phyloP scores from a whole-genome alignment of 371 early-diverging fungal species.

The Batkoa obscura region DNA sequence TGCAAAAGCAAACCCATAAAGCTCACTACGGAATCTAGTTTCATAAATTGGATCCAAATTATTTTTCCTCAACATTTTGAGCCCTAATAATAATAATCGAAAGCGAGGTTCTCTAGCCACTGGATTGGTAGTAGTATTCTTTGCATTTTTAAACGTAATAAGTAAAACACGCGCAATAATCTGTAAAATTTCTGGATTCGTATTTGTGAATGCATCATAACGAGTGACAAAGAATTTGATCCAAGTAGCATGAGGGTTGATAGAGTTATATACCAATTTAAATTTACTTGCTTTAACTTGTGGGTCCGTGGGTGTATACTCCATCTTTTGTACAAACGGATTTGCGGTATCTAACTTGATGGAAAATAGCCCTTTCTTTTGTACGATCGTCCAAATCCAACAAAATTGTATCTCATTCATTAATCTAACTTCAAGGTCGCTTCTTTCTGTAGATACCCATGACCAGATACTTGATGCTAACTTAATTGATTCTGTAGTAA shows the following conservation, averaged over 20 bases:
- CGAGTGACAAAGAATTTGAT: conserved; percentile 65
- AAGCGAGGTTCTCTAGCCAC: conserved; percentile 61
- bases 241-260: conserved; percentile 64
- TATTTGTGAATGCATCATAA: conserved; percentile 60
- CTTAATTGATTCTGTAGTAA: conserved; percentile 55
- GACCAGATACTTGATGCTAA: conserved; percentile 69
- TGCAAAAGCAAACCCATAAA: conserved; percentile 40
- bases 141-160: conserved; percentile 28
- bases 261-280: conserved; percentile 32
- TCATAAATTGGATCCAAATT: conserved; percentile 46
- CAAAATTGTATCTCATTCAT: conserved; percentile 59
- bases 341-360: conserved; percentile 31
- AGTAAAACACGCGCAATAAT: conserved; percentile 55
- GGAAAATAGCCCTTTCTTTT: conserved; percentile 59
- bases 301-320: conserved; percentile 75
- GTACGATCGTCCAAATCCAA: conserved; percentile 67
- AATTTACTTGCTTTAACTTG: conserved; percentile 37
- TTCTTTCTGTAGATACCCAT: conserved; percentile 59
- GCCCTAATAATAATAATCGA: conserved; percentile 49
- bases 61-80: conserved; percentile 47
- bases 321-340: conserved; percentile 78
- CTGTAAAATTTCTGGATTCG: conserved; percentile 46
- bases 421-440: conserved; percentile 47
- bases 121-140: conserved; percentile 33
- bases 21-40: conserved; percentile 29